phyloP scores from a whole-genome alignment of 176 grass and related monocot genomes.

The Avena sativa region DNA sequence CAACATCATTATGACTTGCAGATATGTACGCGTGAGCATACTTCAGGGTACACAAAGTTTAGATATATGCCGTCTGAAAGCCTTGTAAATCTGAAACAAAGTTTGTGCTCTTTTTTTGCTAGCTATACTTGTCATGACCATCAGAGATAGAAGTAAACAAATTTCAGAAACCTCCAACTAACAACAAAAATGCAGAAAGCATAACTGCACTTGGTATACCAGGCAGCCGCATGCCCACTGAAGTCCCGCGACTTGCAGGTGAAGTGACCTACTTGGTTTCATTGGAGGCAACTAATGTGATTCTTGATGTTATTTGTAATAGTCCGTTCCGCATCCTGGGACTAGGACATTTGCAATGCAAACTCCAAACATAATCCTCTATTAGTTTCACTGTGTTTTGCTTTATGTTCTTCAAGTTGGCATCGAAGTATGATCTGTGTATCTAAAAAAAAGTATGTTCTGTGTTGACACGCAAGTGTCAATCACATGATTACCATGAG shows the following conservation, averaged over 20 bases:
- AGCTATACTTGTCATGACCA: background rate
- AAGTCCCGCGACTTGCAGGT: background rate
- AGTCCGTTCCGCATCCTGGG: too few species aligned
- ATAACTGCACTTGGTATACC: background rate
- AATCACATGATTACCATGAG: too few species aligned
- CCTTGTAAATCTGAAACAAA: background rate
- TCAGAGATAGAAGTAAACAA: background rate
- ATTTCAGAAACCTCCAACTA: background rate
- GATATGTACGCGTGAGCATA: background rate
- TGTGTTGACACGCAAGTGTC: too few species aligned
- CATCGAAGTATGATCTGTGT: background rate
- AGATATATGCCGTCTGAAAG: background rate
- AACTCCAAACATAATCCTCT: background rate
- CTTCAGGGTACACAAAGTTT: background rate
- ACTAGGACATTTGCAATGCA: background rate
- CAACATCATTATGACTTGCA: background rate
- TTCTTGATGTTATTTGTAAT: background rate
- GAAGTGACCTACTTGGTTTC: too few species aligned
- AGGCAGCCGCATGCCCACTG: background rate
- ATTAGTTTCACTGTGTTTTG: background rate
- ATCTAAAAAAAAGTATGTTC: too few species aligned
- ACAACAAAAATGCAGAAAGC: background rate
- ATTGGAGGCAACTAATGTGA: background rate
- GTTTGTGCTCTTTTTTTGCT: background rate
- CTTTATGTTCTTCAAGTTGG: background rate